Percentiles rank a stretch among this genome's conserved stretches.
Evolutionary conservation across 2,329 filamentous ascomycete genomes (phyloP).

Genomic region (Mycosphaerelloides madeirae): DNA sequence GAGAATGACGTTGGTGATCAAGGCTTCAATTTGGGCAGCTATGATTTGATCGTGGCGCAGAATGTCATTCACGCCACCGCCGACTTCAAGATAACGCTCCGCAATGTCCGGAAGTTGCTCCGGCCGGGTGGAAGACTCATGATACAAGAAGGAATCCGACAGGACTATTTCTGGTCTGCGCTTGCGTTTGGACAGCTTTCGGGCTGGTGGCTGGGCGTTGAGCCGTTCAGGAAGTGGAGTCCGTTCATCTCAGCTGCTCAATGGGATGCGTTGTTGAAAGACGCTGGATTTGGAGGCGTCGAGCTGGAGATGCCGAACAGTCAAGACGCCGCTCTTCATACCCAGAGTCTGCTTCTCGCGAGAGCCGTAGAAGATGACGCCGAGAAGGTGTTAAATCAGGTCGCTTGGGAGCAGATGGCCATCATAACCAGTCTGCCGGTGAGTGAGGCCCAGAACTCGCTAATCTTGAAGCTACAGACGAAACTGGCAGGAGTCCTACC

Average conservation of each 20-base stretch:
- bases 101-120: conserved; percentile 19
- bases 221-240: conserved; percentile 7
- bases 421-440: neutral
- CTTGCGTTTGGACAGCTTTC: conserved; percentile 5
- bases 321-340: neutral
- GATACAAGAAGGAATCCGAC: conserved; percentile 10
- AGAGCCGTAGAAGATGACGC: neutral
- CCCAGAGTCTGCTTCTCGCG: neutral
- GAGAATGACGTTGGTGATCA: conserved; percentile 29
- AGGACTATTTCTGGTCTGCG: neutral
- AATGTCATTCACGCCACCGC: conserved; percentile 22
- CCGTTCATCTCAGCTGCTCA: conserved; percentile 4
- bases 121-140: conserved; percentile 18
- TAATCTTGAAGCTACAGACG: neutral
- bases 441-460: neutral
- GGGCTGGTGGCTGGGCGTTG: conserved; percentile 7
- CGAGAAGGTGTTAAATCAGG: neutral
- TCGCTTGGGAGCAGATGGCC: neutral
- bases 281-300: conserved; percentile 9
- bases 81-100: conserved; percentile 11
- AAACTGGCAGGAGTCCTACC: neutral
- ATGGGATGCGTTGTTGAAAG: conserved; percentile 9
- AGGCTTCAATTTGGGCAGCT: conserved; percentile 30
- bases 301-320: conserved; percentile 5
- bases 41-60: conserved; percentile 22